Evolutionary conservation across 2,329 filamentous ascomycete species (phyloP), one percentile per base, ranked within the genome.

Genomic region (Talaromyces rugulosus): DNA sequence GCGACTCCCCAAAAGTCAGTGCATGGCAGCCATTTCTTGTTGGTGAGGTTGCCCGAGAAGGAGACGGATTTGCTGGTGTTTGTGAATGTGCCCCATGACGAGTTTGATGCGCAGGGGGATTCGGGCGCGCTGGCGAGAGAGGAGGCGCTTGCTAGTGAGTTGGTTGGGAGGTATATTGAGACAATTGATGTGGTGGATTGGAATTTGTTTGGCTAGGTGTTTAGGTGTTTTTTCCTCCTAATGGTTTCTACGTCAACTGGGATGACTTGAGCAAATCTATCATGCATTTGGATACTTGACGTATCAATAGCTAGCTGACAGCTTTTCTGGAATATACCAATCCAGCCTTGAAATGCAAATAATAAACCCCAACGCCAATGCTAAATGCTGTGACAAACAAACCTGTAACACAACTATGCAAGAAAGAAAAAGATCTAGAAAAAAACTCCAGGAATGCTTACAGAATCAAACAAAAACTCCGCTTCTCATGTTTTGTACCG

Each of bases 51-150:
- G 54, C 88, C 88, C 75, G 83, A 85, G 69, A 83, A 92, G 72
- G 82, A 81, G 62, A 94, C 93, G 1, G 94, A 98, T 75, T 79
- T 98, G 44, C 80, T 96, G 54, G 86, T 96, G 65, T 90, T 90
- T 47, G 86, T 96, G 71, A 97, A 96, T 76, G 90, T 96, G 55
- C 94, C 93, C 31, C 89, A 95, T 74, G 87, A 89, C 8, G 87
- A 91, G 34, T 85, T 94, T 61, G 87, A 87, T 16, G 87, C 84
- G 72, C 83, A 84, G 70, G 89, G 88, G 4, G 83, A 86, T 74
- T 77, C 90, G 66, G 87, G 91, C 69, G 88, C 87, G 58, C 83
- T 88, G 68, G 84, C 84, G 5, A 84, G 89, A 42, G 89, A 91
- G 72, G 87, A 89, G 71, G 86, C 78, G 69, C 51, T 73, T 55